phyloP scores from a whole-genome alignment of 805 yeast species.

The Suhomyces xylopsoci region DNA sequence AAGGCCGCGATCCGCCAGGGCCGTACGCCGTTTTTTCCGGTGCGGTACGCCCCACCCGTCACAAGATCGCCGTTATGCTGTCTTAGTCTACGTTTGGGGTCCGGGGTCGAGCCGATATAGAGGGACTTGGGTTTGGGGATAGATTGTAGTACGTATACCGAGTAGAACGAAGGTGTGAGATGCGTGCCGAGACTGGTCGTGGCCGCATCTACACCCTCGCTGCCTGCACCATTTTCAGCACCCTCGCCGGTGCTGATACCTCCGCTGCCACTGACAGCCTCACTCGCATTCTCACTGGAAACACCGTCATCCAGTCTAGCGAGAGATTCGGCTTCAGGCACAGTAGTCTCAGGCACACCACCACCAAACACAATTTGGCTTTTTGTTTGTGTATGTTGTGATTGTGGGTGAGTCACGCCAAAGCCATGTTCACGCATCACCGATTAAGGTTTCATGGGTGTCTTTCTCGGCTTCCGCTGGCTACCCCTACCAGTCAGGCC shows the following conservation, averaged over 20 bases:
- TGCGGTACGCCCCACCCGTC: constrained; percentile 67
- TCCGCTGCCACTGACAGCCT: not conserved
- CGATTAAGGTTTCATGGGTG: not conserved
- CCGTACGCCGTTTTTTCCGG: constrained; percentile 53
- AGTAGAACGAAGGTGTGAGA: constrained; percentile 47
- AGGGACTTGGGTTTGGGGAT: constrained; percentile 53
- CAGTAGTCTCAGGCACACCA: not conserved
- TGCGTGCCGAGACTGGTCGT: not conserved
- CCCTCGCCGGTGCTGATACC: too few species aligned
- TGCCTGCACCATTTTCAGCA: too few species aligned
- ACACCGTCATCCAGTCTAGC: not conserved
- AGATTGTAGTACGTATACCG: constrained; percentile 69
- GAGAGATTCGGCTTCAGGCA: not conserved
- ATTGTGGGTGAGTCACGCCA: not conserved
- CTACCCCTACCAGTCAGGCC: not conserved
- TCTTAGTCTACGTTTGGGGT: constrained; percentile 61
- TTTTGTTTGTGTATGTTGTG: not conserved
- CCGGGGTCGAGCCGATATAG: constrained; percentile 81
- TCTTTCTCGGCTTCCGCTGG: not conserved
- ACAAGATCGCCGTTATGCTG: constrained; percentile 75
- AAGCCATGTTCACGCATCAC: not conserved
- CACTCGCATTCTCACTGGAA: not conserved
- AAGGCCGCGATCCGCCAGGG: constrained; percentile 72
- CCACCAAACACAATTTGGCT: not conserved
- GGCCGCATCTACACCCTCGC: not conserved